phyloP scores from a whole-genome alignment of 768 basidiomycete species.

The Gyrodon lividus region DNA sequence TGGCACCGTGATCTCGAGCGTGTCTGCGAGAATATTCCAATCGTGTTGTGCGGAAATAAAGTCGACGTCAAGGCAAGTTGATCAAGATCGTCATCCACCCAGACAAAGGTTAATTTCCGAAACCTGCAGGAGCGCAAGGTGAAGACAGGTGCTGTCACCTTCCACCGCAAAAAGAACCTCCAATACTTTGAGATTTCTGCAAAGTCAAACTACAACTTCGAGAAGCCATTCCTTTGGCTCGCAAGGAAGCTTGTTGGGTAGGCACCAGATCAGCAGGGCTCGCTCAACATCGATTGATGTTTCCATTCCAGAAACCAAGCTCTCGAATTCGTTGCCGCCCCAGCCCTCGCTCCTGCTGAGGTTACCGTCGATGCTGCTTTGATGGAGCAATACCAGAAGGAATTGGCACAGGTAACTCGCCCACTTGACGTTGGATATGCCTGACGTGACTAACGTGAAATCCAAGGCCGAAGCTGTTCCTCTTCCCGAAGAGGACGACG shows the following conservation, averaged over 20 bases:
- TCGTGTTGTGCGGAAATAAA: conserved; percentile 99
- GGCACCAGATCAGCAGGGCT: conserved; percentile 27
- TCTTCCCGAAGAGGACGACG: conserved; percentile 97
- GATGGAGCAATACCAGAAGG: conserved; percentile 76
- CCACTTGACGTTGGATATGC: neutral
- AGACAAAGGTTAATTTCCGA: conserved; percentile 4
- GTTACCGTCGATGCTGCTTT: conserved; percentile 76
- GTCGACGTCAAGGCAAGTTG: conserved; percentile 93
- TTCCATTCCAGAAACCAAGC: conserved; percentile 60
- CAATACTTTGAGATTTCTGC: conserved; percentile 99
- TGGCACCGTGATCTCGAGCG: conserved; percentile 99
- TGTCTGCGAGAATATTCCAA: conserved; percentile 99
- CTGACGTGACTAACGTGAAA: conserved; percentile 10
- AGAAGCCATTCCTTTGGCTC: conserved; percentile 99
- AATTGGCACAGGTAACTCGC: conserved; percentile 63
- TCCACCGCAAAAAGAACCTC: conserved; percentile 99
- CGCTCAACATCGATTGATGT: neutral
- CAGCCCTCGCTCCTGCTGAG: conserved; percentile 93
- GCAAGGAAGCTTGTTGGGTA: conserved; percentile 97
- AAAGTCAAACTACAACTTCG: conserved; percentile 99
- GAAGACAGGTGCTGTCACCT: conserved; percentile 97
- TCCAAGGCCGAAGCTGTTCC: conserved; percentile 83
- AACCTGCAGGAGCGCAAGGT: conserved; percentile 94
- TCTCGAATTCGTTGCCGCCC: conserved; percentile 96
- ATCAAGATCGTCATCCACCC: neutral